Conservation (phyloP, 73 alveolate genomes). For the Paramecium biaurelia region DNA sequence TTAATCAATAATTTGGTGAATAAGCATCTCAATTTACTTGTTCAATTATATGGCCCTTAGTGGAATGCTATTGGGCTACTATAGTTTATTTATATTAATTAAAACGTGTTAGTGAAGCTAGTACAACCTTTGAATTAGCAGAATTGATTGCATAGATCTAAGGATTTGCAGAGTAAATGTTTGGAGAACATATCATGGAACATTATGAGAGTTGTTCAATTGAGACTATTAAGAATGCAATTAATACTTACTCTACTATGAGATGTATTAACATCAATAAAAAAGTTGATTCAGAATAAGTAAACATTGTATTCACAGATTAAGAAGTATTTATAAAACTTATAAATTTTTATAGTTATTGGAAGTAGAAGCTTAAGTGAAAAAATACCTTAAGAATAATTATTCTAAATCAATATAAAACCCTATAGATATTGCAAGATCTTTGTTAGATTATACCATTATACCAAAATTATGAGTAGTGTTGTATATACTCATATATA, state of each 20-base stretch:
- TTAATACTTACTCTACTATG: conserved; percentile 41
- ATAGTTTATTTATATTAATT: conserved; percentile 71
- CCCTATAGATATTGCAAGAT: conserved; percentile 43
- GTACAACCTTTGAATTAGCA: conserved; percentile 14
- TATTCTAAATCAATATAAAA: conserved; percentile 10
- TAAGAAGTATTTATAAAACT: not conserved
- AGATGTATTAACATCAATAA: conserved; percentile 13
- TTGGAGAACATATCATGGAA: conserved; percentile 72
- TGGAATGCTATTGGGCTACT: conserved; percentile 88
- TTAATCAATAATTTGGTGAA: conserved; percentile 57
- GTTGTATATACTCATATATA: not conserved
- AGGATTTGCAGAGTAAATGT: conserved; percentile 84
- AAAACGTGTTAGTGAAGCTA: conserved; percentile 29
- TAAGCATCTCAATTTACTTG: conserved; percentile 70
- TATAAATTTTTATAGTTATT: not conserved
- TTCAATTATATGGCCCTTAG: conserved; percentile 84
- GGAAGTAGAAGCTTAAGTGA: conserved; percentile 37
- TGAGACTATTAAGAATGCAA: conserved; percentile 79
- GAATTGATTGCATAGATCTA: conserved; percentile 69
- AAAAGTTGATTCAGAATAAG: not conserved
- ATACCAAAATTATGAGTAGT: conserved; percentile 35
- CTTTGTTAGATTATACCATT: not conserved
- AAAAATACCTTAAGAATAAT: conserved; percentile 33
- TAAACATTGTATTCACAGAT: not conserved
- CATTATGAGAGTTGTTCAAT: conserved; percentile 81